Conservation (phyloP, 106 monocot genomes). For the Dioscorea alata region DNA sequence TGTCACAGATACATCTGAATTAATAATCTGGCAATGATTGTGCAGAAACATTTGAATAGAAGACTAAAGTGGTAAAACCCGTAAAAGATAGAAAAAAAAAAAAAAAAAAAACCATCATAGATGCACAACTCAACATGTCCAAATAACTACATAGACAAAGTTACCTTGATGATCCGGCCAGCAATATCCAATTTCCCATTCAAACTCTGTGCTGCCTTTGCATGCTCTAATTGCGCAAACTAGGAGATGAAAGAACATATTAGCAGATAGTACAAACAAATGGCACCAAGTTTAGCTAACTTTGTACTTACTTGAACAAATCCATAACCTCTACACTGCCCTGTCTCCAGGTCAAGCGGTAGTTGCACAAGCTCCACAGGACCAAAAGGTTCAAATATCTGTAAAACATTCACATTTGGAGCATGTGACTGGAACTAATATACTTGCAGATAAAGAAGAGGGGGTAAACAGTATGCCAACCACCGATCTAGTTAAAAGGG, state of each 20-base stretch:
- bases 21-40: neutral
- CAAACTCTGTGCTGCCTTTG: slow-evolving; percentile 72
- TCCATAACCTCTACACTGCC: slow-evolving; percentile 81
- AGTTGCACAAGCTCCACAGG: slow-evolving; percentile 82
- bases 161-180: slow-evolving; percentile 65
- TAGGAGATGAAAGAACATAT: slow-evolving; percentile 12
- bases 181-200: slow-evolving; percentile 85
- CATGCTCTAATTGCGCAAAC: slow-evolving; percentile 70
- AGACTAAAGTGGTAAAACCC: too few relatives aligned
- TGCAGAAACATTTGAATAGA: too few relatives aligned
- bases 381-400: slow-evolving; percentile 93
- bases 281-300: too few relatives aligned
- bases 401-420: neutral
- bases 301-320: slow-evolving; percentile 65
- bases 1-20: neutral
- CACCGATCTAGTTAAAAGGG: too few relatives aligned
- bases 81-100: too few relatives aligned
- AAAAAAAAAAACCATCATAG: too few relatives aligned
- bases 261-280: neutral
- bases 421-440: too few relatives aligned
- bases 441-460: too few relatives aligned
- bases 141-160: too few relatives aligned
- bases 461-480: too few relatives aligned
- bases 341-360: slow-evolving; percentile 67
- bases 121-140: too few relatives aligned